Evolutionary conservation across 768 basidiomycete genomes (phyloP).

Genomic region (Amanita exitialis): DNA sequence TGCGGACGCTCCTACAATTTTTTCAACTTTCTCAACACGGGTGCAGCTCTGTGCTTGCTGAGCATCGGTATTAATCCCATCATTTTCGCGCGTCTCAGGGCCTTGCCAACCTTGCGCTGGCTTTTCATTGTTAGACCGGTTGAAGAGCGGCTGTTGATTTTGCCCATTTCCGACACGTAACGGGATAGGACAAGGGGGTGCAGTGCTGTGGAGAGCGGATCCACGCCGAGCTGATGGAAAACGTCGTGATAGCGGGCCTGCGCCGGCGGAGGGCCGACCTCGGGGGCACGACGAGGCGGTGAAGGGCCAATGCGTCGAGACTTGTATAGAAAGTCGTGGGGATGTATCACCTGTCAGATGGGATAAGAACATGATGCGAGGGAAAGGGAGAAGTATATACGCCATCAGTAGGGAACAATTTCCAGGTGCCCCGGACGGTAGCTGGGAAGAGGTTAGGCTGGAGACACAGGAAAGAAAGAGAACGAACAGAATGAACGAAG

Average conservation of each 20-base stretch:
- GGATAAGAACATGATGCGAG: not conserved
- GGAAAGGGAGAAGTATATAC: not conserved
- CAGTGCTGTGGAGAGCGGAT: slow-evolving; percentile 61
- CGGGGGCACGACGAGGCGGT: slow-evolving; percentile 18
- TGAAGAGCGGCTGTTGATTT: slow-evolving; percentile 58
- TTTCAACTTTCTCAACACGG: not conserved
- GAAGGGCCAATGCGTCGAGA: slow-evolving; percentile 20
- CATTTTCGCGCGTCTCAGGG: slow-evolving; percentile 80
- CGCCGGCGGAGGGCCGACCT: slow-evolving; percentile 45
- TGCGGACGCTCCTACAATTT: too few species aligned
- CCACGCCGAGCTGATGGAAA: slow-evolving; percentile 61
- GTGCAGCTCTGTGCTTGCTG: slow-evolving; percentile 18
- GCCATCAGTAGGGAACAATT: slow-evolving; percentile 1
- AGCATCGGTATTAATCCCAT: slow-evolving; percentile 77
- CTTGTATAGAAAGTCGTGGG: slow-evolving; percentile 28
- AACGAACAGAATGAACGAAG: not conserved
- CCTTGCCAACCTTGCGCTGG: slow-evolving; percentile 74
- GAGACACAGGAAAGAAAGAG: not conserved
- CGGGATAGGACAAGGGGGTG: slow-evolving; percentile 48
- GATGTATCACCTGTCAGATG: slow-evolving; percentile 33
- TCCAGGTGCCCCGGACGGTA: not conserved
- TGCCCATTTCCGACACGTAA: slow-evolving; percentile 70
- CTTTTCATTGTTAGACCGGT: slow-evolving; percentile 70
- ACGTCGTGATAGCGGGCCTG: slow-evolving; percentile 51
- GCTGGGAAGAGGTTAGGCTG: not conserved